A percentile compares a stretch with the other conserved stretches of the same genome.
phyloP scores from a whole-genome alignment of 139 green algal species.

The Picochlorum costavermella region DNA sequence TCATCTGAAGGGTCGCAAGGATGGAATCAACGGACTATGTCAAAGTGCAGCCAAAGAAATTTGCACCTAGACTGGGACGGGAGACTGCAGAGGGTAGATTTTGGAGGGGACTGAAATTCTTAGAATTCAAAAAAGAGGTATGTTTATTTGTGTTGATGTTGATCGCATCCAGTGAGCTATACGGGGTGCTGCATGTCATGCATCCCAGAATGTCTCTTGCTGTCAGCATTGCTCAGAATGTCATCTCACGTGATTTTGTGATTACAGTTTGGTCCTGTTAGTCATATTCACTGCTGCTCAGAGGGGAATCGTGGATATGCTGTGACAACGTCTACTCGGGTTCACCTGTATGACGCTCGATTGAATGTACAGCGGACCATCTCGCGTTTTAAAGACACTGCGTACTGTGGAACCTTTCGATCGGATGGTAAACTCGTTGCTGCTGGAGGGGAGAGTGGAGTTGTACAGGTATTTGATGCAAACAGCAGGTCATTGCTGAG shows the following conservation, averaged over 20 bases:
- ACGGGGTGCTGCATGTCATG: too few relatives aligned
- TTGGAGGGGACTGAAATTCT: slow-evolving; percentile 62
- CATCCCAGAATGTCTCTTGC: too few relatives aligned
- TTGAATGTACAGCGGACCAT: slow-evolving; percentile 42
- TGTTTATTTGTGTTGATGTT: background rate
- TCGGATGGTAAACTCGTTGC: slow-evolving; percentile 73
- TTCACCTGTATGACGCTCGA: slow-evolving; percentile 52
- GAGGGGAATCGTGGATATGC: slow-evolving; percentile 67
- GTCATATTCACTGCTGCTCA: slow-evolving; percentile 69
- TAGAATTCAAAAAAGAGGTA: slow-evolving; percentile 59
- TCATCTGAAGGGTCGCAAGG: slow-evolving; percentile 37
- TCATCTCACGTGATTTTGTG: background rate
- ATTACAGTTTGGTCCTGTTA: slow-evolving; percentile 65
- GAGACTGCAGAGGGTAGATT: slow-evolving; percentile 82
- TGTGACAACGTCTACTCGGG: slow-evolving; percentile 71
- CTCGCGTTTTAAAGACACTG: slow-evolving; percentile 78
- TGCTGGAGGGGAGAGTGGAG: slow-evolving; percentile 71
- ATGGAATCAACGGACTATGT: slow-evolving; percentile 49
- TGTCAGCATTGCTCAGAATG: background rate
- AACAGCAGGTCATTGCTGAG: slow-evolving; percentile 68
- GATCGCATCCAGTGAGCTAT: background rate
- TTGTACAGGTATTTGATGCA: slow-evolving; percentile 87
- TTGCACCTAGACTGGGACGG: slow-evolving; percentile 41
- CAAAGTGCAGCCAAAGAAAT: slow-evolving; percentile 59
- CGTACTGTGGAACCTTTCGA: slow-evolving; percentile 73